Evolutionary conservation across 2,329 filamentous ascomycete genomes (phyloP).

Genomic region (Pezizomycotina sp.): DNA sequence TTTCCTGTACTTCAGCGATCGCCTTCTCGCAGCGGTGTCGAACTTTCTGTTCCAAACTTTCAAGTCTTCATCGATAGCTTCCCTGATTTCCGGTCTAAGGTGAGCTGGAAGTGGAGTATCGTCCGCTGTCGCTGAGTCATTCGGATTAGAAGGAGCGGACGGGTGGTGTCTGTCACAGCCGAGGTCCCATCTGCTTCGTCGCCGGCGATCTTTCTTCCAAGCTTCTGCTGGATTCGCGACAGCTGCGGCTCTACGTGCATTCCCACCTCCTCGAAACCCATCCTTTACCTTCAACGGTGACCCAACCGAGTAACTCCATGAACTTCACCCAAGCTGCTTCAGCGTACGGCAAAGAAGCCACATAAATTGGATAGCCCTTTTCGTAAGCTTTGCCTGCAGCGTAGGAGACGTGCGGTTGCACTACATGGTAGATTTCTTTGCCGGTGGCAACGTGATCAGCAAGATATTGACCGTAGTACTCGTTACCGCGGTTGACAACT

Average conservation of each 20-base stretch:
- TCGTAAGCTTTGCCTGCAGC: constrained; percentile 42
- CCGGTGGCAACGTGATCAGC: constrained; percentile 56
- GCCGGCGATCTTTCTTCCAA: constrained; percentile 42
- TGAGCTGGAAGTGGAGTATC: constrained; percentile 29
- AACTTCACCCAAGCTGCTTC: constrained; percentile 44
- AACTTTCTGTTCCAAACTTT: constrained; percentile 79
- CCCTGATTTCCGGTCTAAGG: constrained; percentile 38
- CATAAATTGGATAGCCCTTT: constrained; percentile 12
- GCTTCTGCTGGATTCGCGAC: constrained; percentile 72
- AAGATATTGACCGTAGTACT: constrained; percentile 53
- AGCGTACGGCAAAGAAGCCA: constrained; percentile 47
- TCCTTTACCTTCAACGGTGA: constrained; percentile 15
- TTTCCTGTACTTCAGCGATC: constrained; percentile 46
- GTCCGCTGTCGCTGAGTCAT: constrained; percentile 32
- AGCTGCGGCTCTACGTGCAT: constrained; percentile 94
- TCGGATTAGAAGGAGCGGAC: constrained; percentile 23
- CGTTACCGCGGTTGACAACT: constrained; percentile 31
- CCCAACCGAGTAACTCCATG: constrained; percentile 10
- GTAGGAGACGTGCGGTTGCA: constrained; percentile 57
- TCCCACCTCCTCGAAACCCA: constrained; percentile 26
- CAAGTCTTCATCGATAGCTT: constrained; percentile 61
- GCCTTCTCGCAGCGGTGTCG: constrained; percentile 67
- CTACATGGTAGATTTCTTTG: constrained; percentile 29
- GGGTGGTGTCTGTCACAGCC: constrained; percentile 20
- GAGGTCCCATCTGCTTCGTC: constrained; percentile 25